These are phyloP conservation scores for Metschnikowia noctiluminum DNA, from an alignment of 805 yeast genomes.

Conservation along the genomic window DNA sequence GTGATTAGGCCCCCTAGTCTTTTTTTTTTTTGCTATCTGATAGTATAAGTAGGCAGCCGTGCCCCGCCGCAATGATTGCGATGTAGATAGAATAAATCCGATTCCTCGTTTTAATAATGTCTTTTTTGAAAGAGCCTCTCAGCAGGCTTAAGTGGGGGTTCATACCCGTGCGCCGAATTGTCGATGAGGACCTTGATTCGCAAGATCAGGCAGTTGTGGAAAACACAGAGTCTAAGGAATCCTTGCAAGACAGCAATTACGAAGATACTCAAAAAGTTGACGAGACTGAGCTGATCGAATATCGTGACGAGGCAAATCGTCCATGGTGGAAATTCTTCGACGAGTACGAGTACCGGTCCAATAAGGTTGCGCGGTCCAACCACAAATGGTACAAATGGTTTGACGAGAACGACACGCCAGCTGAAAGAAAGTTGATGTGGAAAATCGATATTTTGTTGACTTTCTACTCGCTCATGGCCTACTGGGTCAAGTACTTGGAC, in stretches of 20 bases:
- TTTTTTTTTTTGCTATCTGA: not conserved
- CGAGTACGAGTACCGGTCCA: conserved; percentile 29
- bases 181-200: conserved; percentile 26
- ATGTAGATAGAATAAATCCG: too few relatives aligned
- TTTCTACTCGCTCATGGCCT: conserved; percentile 29
- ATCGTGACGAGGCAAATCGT: conserved; percentile 51
- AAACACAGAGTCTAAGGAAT: not conserved
- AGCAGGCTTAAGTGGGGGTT: conserved; percentile 32
- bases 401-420: conserved; percentile 25
- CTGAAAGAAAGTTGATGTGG: conserved; percentile 27
- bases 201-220: not conserved
- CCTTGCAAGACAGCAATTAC: conserved; percentile 14
- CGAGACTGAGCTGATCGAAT: conserved; percentile 27
- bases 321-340: conserved; percentile 48
- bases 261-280: not conserved
- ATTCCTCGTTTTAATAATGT: not conserved
- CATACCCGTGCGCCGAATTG: conserved; percentile 31
- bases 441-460: conserved; percentile 29
- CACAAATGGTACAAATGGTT: conserved; percentile 31
- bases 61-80: not conserved
- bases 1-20: not conserved
- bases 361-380: conserved; percentile 14
- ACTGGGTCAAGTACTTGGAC: conserved; percentile 29
- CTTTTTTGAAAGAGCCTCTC: conserved; percentile 14
- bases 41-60: not conserved